Base-by-base conservation (phyloP, 768 basidiomycete species). In the Rhizopogon sp. region DNA sequence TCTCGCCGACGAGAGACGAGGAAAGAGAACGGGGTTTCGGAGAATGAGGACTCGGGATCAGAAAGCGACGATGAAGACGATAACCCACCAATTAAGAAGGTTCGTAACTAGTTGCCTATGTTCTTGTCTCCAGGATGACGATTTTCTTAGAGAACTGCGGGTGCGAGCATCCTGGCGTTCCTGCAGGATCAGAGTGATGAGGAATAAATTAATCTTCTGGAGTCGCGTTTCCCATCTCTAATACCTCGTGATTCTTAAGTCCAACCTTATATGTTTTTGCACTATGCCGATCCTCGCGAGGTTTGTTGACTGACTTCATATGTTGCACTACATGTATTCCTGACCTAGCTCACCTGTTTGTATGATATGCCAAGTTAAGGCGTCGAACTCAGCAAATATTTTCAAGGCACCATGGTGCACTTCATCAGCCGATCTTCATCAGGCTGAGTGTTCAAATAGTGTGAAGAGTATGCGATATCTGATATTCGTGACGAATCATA, bases 151-250 rank as follows among this genome's bases (percentile, higher is more conserved):
- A 64, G 60, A 55, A 81, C 72, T 43, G 81, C 80, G 17, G 73
- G 79, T 17, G 73, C 74, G 54, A 87, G 82, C 56, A 88, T 91
- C 50, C 80, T 79, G 74, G 85, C 84, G 5, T 90, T 90, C 66
- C 71, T 91, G 56, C 76, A 71, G 39, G 85, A 87, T 61, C 85
- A 90, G 62, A 88, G 87, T 60, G 85, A 86, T 39, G 79, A 80
- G 17, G 82, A 70, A 33, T 68, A 39, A 60, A 14, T 16, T 9
- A 5, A 47, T 20, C 35, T 35, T 11, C 3, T 35, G 10, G 9
- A 9, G 46, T 9, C 13, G 13, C 14, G 8, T 17, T 35, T 13
- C 20, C 39, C 14, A 25, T 49, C 31, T 37, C 14, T 37, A 14
- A 49, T 49, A 37, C 16, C 7, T 25, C 25, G 25, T 25, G 25